Base-by-base conservation (phyloP, 2,329 filamentous ascomycete genomes). In the Trichoderma asperellum region DNA sequence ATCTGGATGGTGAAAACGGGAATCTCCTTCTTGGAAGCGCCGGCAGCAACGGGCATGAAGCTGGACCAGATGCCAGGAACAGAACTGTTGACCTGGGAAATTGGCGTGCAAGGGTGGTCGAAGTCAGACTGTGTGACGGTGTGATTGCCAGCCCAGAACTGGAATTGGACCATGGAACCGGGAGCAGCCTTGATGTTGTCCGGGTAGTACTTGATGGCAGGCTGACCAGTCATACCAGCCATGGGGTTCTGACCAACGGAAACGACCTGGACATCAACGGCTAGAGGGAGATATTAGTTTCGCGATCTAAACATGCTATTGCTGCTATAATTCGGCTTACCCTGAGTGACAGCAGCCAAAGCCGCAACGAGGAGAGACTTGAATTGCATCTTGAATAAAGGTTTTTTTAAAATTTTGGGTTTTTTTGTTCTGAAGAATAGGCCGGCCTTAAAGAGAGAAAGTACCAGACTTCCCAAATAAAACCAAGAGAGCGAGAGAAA, bases 101-200 rank as follows among this genome's bases (percentile, higher is more conserved):
- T 86, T 62, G 91, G 90, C 34, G 85, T 78, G 81, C 92, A 94
- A 14, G 91, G 91, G 68, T 85, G 80, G 74, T 91, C 89, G 75
- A 94, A 95, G 75, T 85, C 88, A 58, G 92, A 92, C 83, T 94
- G 91, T 18, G 89, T 91, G 69, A 94, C 88, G 62, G 91, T 94
- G 85, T 95, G 92, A 83, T 94, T 94, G 74, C 85, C 85, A 10
- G 82, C 83, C 71, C 83, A 82, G 82, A 91, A 91, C 79, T 90
- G 87, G 83, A 91, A 91, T 80, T 90, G 87, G 14, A 91, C 83
- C 81, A 88, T 85, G 74, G 86, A 83, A 72, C 92, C 92, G 2
- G 83, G 80, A n/a, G 81, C 77, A 37, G 89, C 91, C 72, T 82
- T 83, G 77, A 95, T 78, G 75, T 85, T 89, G 73, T 91, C 84